phyloP scores from a whole-genome alignment of 2,329 filamentous ascomycete genomes.

The Aspergillus neoniger region DNA sequence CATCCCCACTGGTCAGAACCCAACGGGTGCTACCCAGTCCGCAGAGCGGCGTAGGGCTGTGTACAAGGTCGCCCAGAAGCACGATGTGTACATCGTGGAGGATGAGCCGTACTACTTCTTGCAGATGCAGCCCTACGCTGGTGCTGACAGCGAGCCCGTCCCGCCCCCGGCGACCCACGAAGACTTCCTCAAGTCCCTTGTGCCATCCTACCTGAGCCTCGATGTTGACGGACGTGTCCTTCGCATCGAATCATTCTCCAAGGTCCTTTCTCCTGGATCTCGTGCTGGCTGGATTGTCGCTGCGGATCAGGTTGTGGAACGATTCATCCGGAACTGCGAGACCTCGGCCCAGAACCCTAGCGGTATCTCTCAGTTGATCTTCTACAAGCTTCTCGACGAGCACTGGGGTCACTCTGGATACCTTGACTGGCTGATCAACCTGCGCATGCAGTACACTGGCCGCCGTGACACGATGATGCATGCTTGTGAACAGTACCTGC shows the following conservation, averaged over 20 bases:
- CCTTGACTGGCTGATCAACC: conserved; percentile 80
- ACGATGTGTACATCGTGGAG: conserved; percentile 84
- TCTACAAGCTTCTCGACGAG: conserved; percentile 90
- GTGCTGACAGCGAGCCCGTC: conserved; percentile 52
- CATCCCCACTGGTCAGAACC: conserved; percentile 83
- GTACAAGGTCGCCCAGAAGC: conserved; percentile 77
- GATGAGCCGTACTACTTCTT: conserved; percentile 96
- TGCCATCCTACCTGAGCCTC: conserved; percentile 75
- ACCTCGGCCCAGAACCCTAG: conserved; percentile 80
- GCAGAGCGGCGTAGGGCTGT: conserved; percentile 67
- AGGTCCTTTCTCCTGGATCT: conserved; percentile 81
- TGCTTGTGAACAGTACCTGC: conserved; percentile 78
- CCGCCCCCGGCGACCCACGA: conserved; percentile 64
- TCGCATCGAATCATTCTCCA: conserved; percentile 90
- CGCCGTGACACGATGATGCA: conserved; percentile 74
- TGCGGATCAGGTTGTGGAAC: conserved; percentile 78
- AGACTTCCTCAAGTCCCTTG: conserved; percentile 71
- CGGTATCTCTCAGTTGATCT: conserved; percentile 78
- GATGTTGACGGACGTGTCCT: conserved; percentile 86
- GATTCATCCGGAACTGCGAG: conserved; percentile 80
- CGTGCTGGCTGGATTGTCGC: conserved; percentile 88
- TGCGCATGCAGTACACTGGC: conserved; percentile 77
- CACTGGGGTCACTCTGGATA: conserved; percentile 93
- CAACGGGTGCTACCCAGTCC: conserved; percentile 81
- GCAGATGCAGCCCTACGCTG: conserved; percentile 74